Base-by-base conservation (phyloP, 768 basidiomycete genomes). In the Termitomyces sp. region DNA sequence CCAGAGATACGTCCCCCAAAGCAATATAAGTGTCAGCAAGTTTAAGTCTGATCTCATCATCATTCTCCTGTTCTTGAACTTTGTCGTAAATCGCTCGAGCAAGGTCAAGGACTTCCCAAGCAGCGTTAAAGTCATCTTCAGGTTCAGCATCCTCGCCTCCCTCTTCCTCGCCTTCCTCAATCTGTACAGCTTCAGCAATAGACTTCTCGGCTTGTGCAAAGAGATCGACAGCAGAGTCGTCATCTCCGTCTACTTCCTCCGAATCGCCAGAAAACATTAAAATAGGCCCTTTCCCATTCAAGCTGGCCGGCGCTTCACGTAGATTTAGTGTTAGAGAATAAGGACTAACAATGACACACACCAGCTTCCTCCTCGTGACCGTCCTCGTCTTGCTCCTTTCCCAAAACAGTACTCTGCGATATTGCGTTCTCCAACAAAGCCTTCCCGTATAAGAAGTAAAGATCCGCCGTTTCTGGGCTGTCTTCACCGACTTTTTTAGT, bases 41-140 rank as follows among this genome's bases (percentile, higher is more conserved):
- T 73, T 90, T 91, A 52, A 96, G 79, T 66, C 81, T 86, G 35
- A 82, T 70, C 54, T 81, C 79, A 14, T 88, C 85, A 42, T 81
- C 78, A 27, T 79, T 81, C 9, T 77, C 76, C 5, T 78, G 73
- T 11, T 70, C 66, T 19, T 75, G 75, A 59, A 80, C 79, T 69
- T 88, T 89, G 61, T 86, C 83, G 64, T 91, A 94, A 57, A 96
- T 87, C 11, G 87, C 83, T 40, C 95, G 80, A 21, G 96, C 95
- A 55, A 96, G 84, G 63, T 99, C 97, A n/a, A 99, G 78, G 3
- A 96, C 88, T 67, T 97, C 91, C 94, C 96, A 99, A 12, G 97
- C 94, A 25, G 92, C 93, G 62, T 96, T 97, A 70, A 97, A 97
- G 65, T 98, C 97, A 63, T 99, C 97, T 64, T 97, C 96, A 0